Conservation (phyloP, 192 early-diverging fungal species). For the Linnemannia elongata region DNA sequence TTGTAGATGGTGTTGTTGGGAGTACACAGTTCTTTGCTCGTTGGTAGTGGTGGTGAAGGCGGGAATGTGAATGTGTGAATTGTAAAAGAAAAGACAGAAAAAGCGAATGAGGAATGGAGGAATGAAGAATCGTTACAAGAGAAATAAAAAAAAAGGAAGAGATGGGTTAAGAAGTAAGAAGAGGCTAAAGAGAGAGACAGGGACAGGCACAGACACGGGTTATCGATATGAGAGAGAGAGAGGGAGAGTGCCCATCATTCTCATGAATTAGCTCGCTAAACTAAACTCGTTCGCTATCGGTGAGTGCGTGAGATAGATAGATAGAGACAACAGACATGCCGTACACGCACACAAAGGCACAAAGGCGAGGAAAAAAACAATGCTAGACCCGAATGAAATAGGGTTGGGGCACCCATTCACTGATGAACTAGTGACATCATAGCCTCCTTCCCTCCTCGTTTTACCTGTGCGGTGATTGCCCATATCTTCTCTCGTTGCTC, state of each 20-base stretch:
- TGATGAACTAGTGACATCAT: conserved; percentile 5
- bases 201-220: not conserved
- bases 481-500: not conserved
- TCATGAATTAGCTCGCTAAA: not conserved
- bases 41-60: not conserved
- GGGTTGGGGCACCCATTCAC: not conserved
- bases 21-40: not conserved
- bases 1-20: not conserved
- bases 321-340: not conserved
- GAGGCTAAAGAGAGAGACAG: not conserved
- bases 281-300: not conserved
- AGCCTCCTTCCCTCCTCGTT: not conserved
- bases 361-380: too few relatives aligned
- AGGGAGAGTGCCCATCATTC: too few relatives aligned
- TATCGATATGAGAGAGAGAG: too few relatives aligned
- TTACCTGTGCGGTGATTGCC: not conserved
- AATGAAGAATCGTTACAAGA: not conserved
- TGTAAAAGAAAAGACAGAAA: not conserved
- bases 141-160: not conserved
- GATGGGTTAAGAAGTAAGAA: not conserved
- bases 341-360: too few relatives aligned
- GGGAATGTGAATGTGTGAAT: not conserved
- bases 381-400: too few relatives aligned
- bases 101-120: not conserved
- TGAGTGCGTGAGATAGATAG: not conserved